Base-by-base conservation (phyloP, 768 basidiomycete genomes). In the Suillus discolor region DNA sequence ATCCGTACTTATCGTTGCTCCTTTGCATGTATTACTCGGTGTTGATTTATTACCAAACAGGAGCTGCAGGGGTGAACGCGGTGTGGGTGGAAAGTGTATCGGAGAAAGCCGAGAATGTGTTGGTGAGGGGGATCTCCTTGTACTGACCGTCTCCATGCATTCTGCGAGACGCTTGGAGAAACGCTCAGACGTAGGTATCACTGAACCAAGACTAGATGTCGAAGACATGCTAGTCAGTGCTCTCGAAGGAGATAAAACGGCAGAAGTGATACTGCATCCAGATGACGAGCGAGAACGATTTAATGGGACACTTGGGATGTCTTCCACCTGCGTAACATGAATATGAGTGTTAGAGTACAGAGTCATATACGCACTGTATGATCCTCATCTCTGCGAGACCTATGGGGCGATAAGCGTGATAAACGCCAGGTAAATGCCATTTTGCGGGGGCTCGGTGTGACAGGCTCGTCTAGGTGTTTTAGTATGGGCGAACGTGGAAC, bases 161-260 rank as follows among this genome's bases (percentile, higher is more conserved):
- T 51, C 65, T 57, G 70, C 67, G 16, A 55, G 16, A 16, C 68
- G 23, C 8, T 66, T 65, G 57, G 77, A 78, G 8, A 71, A 36
- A 4, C 71, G 69, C 55, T 76, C 75, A 31, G 75, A 41, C 1
- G 55, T 65, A 16, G 76, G 72, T 38, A 76, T n/a, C 4, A 76
- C 20, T 36, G 75, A 76, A 45, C 75, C 75, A 13, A 76, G 63
- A 25, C 75, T 76, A 9, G 75, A 76, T 15, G 73, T 76, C 1
- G 75, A 76, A 0, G 62, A 62, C 28, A 69, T 65, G 7, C 70
- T 75, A 16, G 38, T 64, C 64, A 74, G 69, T 49, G 67, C 65
- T 31, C 41, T 60, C 12, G 41, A 28, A 20, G 25, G 59, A 31
- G 41, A 28, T n/a, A 20, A 28, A 18, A 44, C 6, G 57, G 68